phyloP scores from a whole-genome alignment of 2,329 filamentous ascomycete species.

The Lojkania enalia region DNA sequence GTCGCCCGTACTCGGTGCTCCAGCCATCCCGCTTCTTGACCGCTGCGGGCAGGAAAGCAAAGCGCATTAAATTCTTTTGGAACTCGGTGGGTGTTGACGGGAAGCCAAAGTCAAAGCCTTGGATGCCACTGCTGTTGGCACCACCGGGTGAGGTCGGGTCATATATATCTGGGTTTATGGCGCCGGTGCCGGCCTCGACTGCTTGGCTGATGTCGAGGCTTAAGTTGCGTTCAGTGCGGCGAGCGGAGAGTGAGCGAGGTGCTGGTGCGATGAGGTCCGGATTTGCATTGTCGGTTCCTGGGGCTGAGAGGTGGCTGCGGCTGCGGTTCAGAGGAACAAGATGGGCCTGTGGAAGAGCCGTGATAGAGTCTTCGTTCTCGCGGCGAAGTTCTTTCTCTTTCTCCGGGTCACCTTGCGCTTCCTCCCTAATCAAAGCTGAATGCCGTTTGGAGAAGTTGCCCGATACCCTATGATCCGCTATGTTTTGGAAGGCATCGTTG shows the following conservation, averaged over 20 bases:
- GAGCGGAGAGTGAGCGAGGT: constrained; percentile 41
- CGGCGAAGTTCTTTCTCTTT: constrained; percentile 76
- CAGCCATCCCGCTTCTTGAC: constrained; percentile 69
- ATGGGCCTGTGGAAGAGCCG: constrained; percentile 70
- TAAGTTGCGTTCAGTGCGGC: constrained; percentile 48
- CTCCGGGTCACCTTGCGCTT: constrained; percentile 77
- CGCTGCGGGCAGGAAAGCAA: constrained; percentile 71
- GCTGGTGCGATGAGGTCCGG: constrained; percentile 33
- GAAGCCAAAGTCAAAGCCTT: constrained; percentile 65
- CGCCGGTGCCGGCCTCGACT: constrained; percentile 32
- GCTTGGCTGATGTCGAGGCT: constrained; percentile 50
- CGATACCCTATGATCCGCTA: constrained; percentile 70
- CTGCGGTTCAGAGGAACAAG: constrained; percentile 30
- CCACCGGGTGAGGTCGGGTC: constrained; percentile 13
- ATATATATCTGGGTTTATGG: constrained; percentile 50
- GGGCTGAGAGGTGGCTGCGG: constrained; percentile 51
- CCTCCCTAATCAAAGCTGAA: constrained; percentile 79
- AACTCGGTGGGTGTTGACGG: constrained; percentile 82
- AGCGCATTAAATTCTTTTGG: constrained; percentile 87
- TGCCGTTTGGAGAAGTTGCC: constrained; percentile 61
- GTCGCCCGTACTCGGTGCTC: constrained; percentile 89
- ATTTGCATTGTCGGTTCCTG: constrained; percentile 27
- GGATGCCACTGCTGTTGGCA: constrained; percentile 16
- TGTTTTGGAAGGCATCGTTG: constrained; percentile 83
- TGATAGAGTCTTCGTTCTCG: constrained; percentile 83